Percentiles rank a stretch among this genome's conserved stretches.
Conservation (phyloP, 2,329 filamentous ascomycete species). For the Pseudogymnoascus sp. region DNA sequence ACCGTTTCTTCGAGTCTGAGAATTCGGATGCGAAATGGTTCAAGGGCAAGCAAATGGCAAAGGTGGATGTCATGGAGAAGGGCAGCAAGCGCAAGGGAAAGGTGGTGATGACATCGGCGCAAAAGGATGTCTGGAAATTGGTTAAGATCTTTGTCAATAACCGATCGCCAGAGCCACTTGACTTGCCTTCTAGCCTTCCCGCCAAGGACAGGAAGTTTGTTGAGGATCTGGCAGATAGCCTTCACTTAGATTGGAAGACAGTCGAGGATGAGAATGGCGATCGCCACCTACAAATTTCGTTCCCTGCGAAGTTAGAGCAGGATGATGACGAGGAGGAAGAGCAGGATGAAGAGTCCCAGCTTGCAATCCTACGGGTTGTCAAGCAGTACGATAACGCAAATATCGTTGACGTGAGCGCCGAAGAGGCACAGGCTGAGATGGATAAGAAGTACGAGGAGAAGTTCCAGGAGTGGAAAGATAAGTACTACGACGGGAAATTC, state of each 20-base stretch:
- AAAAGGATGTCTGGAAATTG: conserved; percentile 74
- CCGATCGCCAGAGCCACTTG: conserved; percentile 55
- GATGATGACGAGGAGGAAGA: conserved; percentile 60
- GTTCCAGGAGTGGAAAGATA: conserved; percentile 87
- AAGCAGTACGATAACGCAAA: conserved; percentile 87
- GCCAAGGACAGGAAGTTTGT: conserved; percentile 90
- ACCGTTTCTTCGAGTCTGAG: conserved; percentile 87
- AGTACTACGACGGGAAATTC: conserved; percentile 88
- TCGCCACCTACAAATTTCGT: conserved; percentile 56
- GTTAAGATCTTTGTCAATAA: conserved; percentile 78
- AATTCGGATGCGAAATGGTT: conserved; percentile 87
- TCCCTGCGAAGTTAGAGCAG: conserved; percentile 41
- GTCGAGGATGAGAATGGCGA: conserved; percentile 57
- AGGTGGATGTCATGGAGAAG: conserved; percentile 58
- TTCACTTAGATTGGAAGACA: conserved; percentile 60
- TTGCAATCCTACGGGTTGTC: conserved; percentile 78
- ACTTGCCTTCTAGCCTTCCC: conserved; percentile 66
- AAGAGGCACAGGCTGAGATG: conserved; percentile 71
- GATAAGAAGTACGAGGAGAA: conserved; percentile 84
- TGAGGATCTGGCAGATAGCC: conserved; percentile 69
- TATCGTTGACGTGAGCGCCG: conserved; percentile 69
- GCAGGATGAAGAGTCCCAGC: conserved; percentile 75
- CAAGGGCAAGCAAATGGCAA: conserved; percentile 72
- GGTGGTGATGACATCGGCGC: conserved; percentile 67
- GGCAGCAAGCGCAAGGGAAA: conserved; percentile 55